Percentiles rank a stretch among this genome's conserved stretches.
phyloP scores from a whole-genome alignment of 352 stramenopile species.

The Phytophthora melonis region DNA sequence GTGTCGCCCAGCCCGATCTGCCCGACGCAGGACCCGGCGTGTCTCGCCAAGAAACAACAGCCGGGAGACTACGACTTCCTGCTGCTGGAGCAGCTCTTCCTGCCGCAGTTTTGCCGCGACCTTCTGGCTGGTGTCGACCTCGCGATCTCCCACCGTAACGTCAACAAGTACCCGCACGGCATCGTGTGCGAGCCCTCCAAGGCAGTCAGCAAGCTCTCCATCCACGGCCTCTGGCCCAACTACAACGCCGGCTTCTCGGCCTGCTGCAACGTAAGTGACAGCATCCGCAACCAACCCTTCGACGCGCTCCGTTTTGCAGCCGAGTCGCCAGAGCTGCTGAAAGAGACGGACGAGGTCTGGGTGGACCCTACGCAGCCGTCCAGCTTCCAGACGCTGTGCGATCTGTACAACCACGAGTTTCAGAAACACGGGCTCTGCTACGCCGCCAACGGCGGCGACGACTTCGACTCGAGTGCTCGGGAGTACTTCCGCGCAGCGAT shows the following conservation, averaged over 20 bases:
- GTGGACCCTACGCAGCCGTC: conserved; percentile 56
- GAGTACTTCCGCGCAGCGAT: conserved; percentile 49
- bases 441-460: conserved; percentile 47
- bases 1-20: conserved; percentile 31
- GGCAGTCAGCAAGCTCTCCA: conserved; percentile 44
- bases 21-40: conserved; percentile 43
- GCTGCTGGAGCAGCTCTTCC: conserved; percentile 63
- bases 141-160: conserved; percentile 62
- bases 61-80: conserved; percentile 66
- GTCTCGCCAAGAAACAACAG: conserved; percentile 46
- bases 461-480: conserved; percentile 40
- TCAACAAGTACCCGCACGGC: conserved; percentile 52
- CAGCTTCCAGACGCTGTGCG: conserved; percentile 60
- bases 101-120: conserved; percentile 66
- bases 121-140: conserved; percentile 56
- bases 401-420: conserved; percentile 91
- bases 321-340: conserved; percentile 43
- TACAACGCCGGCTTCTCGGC: conserved; percentile 49
- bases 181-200: conserved; percentile 46
- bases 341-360: conserved; percentile 50
- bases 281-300: conserved; percentile 47
- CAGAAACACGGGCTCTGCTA: conserved; percentile 90
- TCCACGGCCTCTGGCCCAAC: conserved; percentile 69
- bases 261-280: conserved; percentile 57
- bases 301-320: conserved; percentile 37